These are phyloP conservation scores for Termitomyces titanicus DNA, from an alignment of 768 basidiomycete genomes.

Conservation along the genomic window DNA sequence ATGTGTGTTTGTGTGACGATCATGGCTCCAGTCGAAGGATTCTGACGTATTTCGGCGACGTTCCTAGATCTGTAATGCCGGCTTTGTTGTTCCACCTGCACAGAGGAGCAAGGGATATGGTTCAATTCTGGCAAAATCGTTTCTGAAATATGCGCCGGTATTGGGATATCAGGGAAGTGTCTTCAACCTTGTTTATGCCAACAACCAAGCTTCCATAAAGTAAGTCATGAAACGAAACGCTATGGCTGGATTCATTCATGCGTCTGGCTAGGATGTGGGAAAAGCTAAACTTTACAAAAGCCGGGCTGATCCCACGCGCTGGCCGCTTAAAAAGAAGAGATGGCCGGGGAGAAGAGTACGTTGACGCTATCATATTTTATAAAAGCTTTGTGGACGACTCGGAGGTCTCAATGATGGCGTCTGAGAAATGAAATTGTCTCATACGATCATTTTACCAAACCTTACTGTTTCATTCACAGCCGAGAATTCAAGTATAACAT, in stretches of 20 bases:
- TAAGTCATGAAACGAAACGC: constrained; percentile 24
- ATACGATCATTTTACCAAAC: neutral
- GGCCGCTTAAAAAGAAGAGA: constrained; percentile 67
- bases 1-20: constrained; percentile 52
- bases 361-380: constrained; percentile 85
- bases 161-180: constrained; percentile 78
- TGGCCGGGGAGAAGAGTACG: constrained; percentile 78
- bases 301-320: constrained; percentile 71
- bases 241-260: neutral
- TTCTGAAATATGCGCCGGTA: constrained; percentile 73
- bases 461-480: neutral
- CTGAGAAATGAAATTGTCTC: too few species aligned
- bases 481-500: neutral
- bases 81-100: constrained; percentile 71
- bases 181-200: constrained; percentile 90
- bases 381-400: constrained; percentile 66
- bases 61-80: constrained; percentile 79
- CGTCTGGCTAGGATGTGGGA: constrained; percentile 67
- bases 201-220: constrained; percentile 74
- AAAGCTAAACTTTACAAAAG: constrained; percentile 70
- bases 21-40: neutral
- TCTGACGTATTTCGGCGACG: neutral
- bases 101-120: constrained; percentile 71
- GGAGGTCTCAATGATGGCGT: constrained; percentile 5
- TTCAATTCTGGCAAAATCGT: constrained; percentile 68